Percentiles rank a stretch among this genome's conserved stretches.
phyloP scores from a whole-genome alignment of 1,139 yeast species.

The Lodderomyces beijingensis region DNA sequence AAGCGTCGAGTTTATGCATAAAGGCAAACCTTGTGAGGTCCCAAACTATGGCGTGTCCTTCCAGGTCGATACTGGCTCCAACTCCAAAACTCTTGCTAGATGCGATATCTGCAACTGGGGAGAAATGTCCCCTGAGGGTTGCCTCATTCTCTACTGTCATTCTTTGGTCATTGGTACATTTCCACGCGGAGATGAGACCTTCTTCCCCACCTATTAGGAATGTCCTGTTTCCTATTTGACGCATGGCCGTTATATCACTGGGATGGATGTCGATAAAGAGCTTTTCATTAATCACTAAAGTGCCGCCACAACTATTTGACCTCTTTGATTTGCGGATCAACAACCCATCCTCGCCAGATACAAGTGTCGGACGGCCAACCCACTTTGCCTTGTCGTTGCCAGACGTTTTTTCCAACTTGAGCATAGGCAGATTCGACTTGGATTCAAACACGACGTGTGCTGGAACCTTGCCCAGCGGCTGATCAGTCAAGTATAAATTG shows the following conservation, averaged over 20 bases:
- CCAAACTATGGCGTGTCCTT: conserved; percentile 55
- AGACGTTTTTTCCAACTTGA: conserved; percentile 31
- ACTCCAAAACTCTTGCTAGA: conserved; percentile 49
- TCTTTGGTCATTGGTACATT: conserved; percentile 21
- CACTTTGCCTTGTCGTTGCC: conserved; percentile 27
- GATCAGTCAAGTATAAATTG: conserved; percentile 26
- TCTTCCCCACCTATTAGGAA: conserved; percentile 52
- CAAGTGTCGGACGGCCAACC: conserved; percentile 43
- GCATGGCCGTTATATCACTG: conserved; percentile 28
- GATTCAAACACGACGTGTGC: conserved; percentile 37
- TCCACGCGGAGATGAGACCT: conserved; percentile 57
- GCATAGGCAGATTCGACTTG: conserved; percentile 30
- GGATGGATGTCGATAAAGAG: conserved; percentile 40
- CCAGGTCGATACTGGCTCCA: conserved; percentile 46
- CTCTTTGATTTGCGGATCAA: conserved; percentile 31
- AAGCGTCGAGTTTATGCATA: conserved; percentile 37
- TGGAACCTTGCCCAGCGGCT: conserved; percentile 1
- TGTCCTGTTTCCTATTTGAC: conserved; percentile 34
- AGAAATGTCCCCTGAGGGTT: conserved; percentile 52
- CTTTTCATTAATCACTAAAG: conserved; percentile 39
- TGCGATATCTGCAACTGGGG: conserved; percentile 36
- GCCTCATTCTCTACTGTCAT: conserved; percentile 38
- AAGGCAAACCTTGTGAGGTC: conserved; percentile 49
- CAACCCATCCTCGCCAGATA: conserved; percentile 36
- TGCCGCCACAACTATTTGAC: conserved; percentile 23